These are phyloP conservation scores for Fusarium guadeloupense DNA, from an alignment of 2,329 filamentous ascomycete genomes.

Conservation along the genomic window DNA sequence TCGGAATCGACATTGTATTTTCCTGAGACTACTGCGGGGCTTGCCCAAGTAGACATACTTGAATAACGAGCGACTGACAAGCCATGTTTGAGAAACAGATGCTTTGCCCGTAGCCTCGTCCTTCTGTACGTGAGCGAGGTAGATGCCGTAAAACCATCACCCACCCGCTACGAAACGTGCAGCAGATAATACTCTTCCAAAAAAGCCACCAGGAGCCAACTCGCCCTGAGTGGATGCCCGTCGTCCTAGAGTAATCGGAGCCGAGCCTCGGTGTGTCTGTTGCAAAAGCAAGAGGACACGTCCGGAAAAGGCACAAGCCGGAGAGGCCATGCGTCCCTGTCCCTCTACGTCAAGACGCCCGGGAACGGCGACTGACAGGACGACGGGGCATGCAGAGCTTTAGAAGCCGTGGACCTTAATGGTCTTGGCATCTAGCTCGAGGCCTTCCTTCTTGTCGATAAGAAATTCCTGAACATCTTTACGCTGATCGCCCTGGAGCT, in stretches of 20 bases:
- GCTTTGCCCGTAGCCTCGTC: conserved; percentile 47
- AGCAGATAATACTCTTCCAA: conserved; percentile 42
- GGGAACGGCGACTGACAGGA: conserved; percentile 48
- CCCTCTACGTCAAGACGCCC: conserved; percentile 47
- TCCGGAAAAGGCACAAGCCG: conserved; percentile 45
- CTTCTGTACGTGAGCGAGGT: conserved; percentile 37
- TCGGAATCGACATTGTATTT: conserved; percentile 44
- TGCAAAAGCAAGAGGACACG: conserved; percentile 35
- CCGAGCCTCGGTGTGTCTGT: conserved; percentile 46
- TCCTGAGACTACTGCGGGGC: conserved; percentile 49
- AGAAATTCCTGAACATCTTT: conserved; percentile 99
- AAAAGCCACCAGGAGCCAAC: conserved; percentile 39
- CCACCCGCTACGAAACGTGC: conserved; percentile 31
- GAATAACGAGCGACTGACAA: conserved; percentile 50
- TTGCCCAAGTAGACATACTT: conserved; percentile 43
- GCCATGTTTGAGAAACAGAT: conserved; percentile 39
- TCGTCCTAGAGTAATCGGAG: conserved; percentile 46
- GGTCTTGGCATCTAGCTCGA: conserved; percentile 93
- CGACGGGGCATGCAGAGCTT: conserved; percentile 52
- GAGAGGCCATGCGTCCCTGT: conserved; percentile 46
- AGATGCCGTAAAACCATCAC: conserved; percentile 15
- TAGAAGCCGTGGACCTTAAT: conserved; percentile 82
- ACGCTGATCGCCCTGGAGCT: conserved; percentile 99
- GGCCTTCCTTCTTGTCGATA: conserved; percentile 92
- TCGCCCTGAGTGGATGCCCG: conserved; percentile 46